Conservation (phyloP, 805 yeast genomes). For the Brettanomyces nanus region DNA sequence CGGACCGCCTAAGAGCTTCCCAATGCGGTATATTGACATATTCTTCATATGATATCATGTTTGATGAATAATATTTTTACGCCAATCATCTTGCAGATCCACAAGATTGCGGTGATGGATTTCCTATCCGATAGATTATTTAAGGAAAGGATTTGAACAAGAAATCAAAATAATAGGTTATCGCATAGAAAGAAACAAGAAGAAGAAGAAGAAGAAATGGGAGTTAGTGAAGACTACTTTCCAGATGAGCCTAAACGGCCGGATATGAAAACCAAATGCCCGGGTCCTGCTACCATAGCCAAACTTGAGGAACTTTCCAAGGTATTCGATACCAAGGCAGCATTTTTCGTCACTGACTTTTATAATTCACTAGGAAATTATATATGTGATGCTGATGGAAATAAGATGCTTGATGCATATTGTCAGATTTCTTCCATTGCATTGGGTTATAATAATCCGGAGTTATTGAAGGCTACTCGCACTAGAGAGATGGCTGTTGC, state of each 20-base stretch:
- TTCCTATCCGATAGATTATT: too few species aligned
- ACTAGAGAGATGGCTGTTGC: constrained; percentile 58
- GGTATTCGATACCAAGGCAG: constrained; percentile 55
- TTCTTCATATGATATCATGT: too few species aligned
- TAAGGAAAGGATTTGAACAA: not conserved
- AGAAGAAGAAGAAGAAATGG: too few species aligned
- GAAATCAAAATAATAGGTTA: constrained; percentile 1
- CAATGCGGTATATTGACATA: too few species aligned
- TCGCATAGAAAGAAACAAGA: constrained; percentile 3
- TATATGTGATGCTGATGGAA: constrained; percentile 59
- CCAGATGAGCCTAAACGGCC: constrained; percentile 47
- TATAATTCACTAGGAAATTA: constrained; percentile 58
- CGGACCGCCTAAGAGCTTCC: too few species aligned
- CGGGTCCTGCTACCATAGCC: constrained; percentile 38
- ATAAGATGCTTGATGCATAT: constrained; percentile 51
- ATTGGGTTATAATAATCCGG: constrained; percentile 64
- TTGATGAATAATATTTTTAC: too few species aligned
- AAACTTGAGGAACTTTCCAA: constrained; percentile 31
- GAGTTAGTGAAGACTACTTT: constrained; percentile 18
- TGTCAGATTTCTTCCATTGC: constrained; percentile 72
- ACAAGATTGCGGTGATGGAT: too few species aligned
- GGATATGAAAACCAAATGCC: constrained; percentile 32
- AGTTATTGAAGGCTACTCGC: constrained; percentile 46
- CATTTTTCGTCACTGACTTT: constrained; percentile 58
- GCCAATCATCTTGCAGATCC: too few species aligned